Percentiles rank a stretch among this genome's conserved stretches.
Evolutionary conservation across 2,329 filamentous ascomycete genomes (phyloP).

Genomic region (Botryotinia convoluta): DNA sequence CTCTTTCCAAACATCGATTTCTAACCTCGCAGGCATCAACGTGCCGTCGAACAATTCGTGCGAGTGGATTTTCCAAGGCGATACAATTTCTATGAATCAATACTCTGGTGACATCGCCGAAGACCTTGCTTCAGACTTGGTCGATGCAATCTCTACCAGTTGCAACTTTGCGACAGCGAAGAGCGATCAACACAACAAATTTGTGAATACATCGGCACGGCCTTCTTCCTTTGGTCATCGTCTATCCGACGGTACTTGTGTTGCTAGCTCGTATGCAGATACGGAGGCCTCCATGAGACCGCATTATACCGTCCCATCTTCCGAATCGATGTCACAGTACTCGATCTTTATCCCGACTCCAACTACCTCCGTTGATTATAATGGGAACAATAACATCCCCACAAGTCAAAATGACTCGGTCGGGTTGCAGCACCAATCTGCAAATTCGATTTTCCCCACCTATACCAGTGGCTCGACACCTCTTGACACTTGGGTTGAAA

Average conservation of each 20-base stretch:
- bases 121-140: neutral
- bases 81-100: neutral
- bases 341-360: neutral
- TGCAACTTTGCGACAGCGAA: neutral
- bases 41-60: neutral
- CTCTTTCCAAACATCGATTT: neutral
- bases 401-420: neutral
- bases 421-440: neutral
- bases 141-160: no score
- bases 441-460: neutral
- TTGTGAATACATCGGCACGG: neutral
- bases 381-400: no score
- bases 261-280: constrained; percentile 1
- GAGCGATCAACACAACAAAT: neutral
- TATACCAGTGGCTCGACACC: neutral
- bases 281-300: neutral
- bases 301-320: neutral
- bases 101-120: neutral
- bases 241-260: neutral
- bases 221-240: neutral
- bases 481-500: neutral
- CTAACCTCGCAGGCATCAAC: neutral
- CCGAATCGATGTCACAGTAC: neutral
- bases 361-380: neutral
- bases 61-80: constrained; percentile 10